Evolutionary conservation across 2,329 filamentous ascomycete genomes (phyloP).

Genomic region (Ceratocystis huliohia): DNA sequence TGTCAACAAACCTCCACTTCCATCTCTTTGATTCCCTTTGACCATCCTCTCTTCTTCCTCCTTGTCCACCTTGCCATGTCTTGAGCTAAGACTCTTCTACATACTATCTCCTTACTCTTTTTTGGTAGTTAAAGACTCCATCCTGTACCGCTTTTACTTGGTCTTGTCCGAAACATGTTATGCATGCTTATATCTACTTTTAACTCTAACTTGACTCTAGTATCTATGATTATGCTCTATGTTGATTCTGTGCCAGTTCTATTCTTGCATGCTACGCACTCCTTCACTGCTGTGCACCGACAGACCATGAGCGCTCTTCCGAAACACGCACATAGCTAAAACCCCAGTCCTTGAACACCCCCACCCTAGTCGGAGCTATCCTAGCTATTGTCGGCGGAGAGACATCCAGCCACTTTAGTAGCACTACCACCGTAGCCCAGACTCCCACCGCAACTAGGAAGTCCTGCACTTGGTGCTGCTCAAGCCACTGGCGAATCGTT

Average conservation of each 20-base stretch:
- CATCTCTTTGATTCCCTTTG: constrained; percentile 12
- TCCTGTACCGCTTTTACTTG: neutral
- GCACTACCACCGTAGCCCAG: neutral
- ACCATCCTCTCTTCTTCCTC: neutral
- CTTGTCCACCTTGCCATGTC: constrained; percentile 1
- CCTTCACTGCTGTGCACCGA: neutral
- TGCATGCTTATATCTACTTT: neutral
- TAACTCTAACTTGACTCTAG: neutral
- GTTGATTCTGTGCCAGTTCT: neutral
- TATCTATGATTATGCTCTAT: neutral
- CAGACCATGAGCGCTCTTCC: constrained; percentile 3
- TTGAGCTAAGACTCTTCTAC: constrained; percentile 1
- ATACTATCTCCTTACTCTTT: neutral
- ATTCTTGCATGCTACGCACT: neutral
- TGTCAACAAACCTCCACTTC: constrained; percentile 3
- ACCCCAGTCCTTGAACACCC: neutral
- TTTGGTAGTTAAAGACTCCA: neutral
- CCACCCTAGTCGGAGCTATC: neutral
- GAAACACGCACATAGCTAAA: constrained; percentile 12
- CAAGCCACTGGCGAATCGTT: neutral
- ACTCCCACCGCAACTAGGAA: constrained; percentile 2
- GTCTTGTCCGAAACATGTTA: neutral
- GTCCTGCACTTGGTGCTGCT: constrained; percentile 6
- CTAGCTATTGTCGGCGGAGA: neutral
- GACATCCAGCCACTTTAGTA: constrained; percentile 7